Evolutionary conservation across 108 stramenopile species (phyloP), one percentile per base, ranked within the genome.

Genomic region (Cyclostephanos invisitatus): DNA sequence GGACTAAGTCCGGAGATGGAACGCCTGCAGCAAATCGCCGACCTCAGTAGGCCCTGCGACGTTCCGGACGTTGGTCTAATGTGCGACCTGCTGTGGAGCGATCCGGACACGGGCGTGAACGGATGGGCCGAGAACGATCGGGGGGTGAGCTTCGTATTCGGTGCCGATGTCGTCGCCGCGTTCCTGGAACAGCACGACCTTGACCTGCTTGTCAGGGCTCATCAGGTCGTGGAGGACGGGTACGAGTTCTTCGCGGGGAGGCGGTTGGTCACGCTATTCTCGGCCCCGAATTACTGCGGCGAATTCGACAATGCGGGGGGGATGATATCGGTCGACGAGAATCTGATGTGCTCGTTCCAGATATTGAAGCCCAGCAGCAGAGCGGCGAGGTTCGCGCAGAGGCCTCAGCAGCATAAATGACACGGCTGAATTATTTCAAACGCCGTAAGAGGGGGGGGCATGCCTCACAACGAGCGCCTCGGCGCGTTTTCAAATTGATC

Each of bases 171-270:
- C 40, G 93, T 93, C 24, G 74, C 82, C 2, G 67, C 86, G 28
- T 96, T 96, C 64, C 68, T 94, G 17, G 74, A 87, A 37, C 77
- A 81, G 61, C 93, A 96, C 71, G 93, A 94, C 77, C 87, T 96
- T 17, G 95, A 96, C 59, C 83, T 98, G 27, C 68, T 98, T 57
- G 96, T 96, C 62, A 80, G 97, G 24, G 97, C 97, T 1, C 97
- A 98, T 80, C 97, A 98, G 78, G 96, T 98, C 5, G 97, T 97
- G 12, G 96, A 97, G 74, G 97, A 98, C 70, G 97, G 97, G 38
- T 97, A 98, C 68, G 96, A 97, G 71, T 89, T 91, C 74, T 90
- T 93, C 53, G 94, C 93, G 9, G 89, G 88, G 17, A 70, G 94
- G 11, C 76, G 85, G 22, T 83, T 97, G 2, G 96, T 97, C 5